Base-by-base conservation (phyloP, 805 yeast genomes). In the Myxozyma neotropica region DNA sequence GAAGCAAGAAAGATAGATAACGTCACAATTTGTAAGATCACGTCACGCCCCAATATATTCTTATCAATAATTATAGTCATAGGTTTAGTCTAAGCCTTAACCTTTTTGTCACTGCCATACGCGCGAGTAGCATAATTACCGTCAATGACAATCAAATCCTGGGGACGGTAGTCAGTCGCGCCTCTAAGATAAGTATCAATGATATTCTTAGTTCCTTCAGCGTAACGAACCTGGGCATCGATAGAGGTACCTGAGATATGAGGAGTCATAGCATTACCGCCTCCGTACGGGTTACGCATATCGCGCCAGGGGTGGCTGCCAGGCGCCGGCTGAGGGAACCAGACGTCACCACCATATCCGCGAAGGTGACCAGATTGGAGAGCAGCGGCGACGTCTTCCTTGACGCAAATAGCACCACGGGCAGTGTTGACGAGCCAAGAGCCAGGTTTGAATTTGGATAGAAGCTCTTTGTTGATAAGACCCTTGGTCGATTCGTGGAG, bases 251-350 rank as follows among this genome's bases (percentile, higher is more conserved):
- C 94, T 55, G 89, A 83, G 67, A 84, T 82, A 71, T 87, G 94
- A 21, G 92, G 91, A 53, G 90, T 86, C 93, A 88, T 87, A 55
- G 92, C 93, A 68, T 88, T 88, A 66, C 93, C 93, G 38, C 83
- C 88, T 59, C 86, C 87, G 66, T 78, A 81, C 69, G 81, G 76
- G 81, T 86, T 86, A 50, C 76, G 71, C 84, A 87, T 81, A 10
- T 77, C 56, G 78, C 90, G 80, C 94, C 94, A 88, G 66, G 91
- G 91, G 70, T 87, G 91, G 72, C 80, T 80, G 55, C 77, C 75
- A 64, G 91, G 90, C 27, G 93, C 88, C 44, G 95, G 95, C 74
- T 88, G 95, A n/a, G 86, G 86, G 77, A 70, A 81, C 90, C 93
- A 87, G 53, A 88, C 94, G 73, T 88, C 94, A 67, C 93, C 94